Percentiles rank a stretch among this genome's conserved stretches.
These are phyloP conservation scores for Epichloe elymi DNA, from an alignment of 2,329 filamentous ascomycete species.

Conservation along the genomic window DNA sequence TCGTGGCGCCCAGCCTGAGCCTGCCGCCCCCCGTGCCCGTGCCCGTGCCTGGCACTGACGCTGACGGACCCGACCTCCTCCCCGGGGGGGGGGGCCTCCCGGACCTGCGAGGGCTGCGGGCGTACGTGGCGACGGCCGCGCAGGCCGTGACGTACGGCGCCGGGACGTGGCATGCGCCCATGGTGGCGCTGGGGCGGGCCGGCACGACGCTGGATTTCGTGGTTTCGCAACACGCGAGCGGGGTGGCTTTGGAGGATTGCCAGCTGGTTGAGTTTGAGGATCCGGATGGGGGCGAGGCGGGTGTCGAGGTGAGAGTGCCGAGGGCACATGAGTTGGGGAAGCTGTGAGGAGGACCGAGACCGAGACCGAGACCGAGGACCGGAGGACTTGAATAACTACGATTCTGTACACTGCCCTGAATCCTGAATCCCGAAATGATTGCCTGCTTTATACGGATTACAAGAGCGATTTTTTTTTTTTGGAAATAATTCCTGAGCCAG, in stretches of 20 bases:
- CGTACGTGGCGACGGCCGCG: slow-evolving; percentile 63
- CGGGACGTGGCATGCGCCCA: slow-evolving; percentile 92
- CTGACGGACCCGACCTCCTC: slow-evolving; percentile 29
- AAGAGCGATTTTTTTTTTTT: too few relatives aligned
- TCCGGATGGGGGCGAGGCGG: slow-evolving; percentile 24
- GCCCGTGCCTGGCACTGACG: slow-evolving; percentile 11
- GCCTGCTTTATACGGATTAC: too few relatives aligned
- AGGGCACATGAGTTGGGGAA: slow-evolving; percentile 7
- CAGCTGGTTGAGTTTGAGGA: slow-evolving; percentile 52
- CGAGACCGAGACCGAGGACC: not conserved
- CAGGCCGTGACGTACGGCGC: slow-evolving; percentile 87
- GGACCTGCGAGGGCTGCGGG: slow-evolving; percentile 55
- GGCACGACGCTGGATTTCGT: slow-evolving; percentile 64
- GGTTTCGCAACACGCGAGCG: slow-evolving; percentile 81
- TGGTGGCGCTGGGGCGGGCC: slow-evolving; percentile 63
- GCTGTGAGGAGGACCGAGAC: slow-evolving; percentile 1
- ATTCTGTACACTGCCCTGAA: too few relatives aligned
- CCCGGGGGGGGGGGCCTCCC: slow-evolving; percentile 46
- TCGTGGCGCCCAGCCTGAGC: slow-evolving; percentile 70
- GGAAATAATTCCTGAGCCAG: not conserved
- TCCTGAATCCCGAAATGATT: too few relatives aligned
- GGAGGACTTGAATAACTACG: too few relatives aligned
- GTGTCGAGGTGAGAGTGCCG: slow-evolving; percentile 23
- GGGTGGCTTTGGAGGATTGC: slow-evolving; percentile 70
- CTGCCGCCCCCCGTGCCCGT: slow-evolving; percentile 11